These are phyloP conservation scores for Dactylellina leptospora DNA, from an alignment of 2,329 filamentous ascomycete species.

Conservation along the genomic window DNA sequence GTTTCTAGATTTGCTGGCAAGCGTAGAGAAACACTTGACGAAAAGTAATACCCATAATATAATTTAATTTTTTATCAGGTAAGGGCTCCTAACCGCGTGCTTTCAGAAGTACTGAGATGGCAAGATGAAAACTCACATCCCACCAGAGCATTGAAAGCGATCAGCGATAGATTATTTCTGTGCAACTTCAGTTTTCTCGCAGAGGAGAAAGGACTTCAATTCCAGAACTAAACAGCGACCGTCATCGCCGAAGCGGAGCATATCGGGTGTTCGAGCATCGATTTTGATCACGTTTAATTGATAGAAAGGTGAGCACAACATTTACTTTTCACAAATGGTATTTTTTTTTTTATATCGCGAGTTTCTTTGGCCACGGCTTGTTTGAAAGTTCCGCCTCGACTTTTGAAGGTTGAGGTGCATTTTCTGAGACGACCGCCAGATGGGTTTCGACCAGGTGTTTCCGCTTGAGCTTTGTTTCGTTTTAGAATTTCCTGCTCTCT, in stretches of 20 bases:
- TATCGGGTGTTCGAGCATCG: conserved; percentile 26
- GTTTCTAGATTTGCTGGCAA: conserved; percentile 43
- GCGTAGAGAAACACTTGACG: conserved; percentile 24
- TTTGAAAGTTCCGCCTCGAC: conserved; percentile 23
- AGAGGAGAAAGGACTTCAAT: conserved; percentile 4
- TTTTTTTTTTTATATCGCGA: conserved; percentile 12
- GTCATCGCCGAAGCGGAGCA: conserved; percentile 42
- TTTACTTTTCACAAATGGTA: too few species aligned
- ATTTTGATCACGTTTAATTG: conserved; percentile 18
- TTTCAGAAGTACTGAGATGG: conserved; percentile 10
- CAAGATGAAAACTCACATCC: conserved; percentile 34
- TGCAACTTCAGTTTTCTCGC: conserved; percentile 35
- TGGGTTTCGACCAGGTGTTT: conserved; percentile 54
- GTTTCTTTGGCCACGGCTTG: conserved; percentile 19
- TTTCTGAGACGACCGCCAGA: conserved; percentile 54
- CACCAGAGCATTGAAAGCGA: conserved; percentile 37
- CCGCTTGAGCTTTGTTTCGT: conserved; percentile 54
- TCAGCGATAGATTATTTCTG: conserved; percentile 31
- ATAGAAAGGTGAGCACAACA: conserved; percentile 29
- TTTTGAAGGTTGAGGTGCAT: conserved; percentile 54
- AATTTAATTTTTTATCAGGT: conserved; percentile 28
- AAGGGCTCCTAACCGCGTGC: neutral
- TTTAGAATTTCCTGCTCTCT: conserved; percentile 37
- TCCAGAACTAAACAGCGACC: conserved; percentile 23
- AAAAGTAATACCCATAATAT: conserved; percentile 33